These are phyloP conservation scores for Mesembryanthemum crystallinum DNA, from an alignment of 148 eudicot species.

Conservation along the genomic window DNA sequence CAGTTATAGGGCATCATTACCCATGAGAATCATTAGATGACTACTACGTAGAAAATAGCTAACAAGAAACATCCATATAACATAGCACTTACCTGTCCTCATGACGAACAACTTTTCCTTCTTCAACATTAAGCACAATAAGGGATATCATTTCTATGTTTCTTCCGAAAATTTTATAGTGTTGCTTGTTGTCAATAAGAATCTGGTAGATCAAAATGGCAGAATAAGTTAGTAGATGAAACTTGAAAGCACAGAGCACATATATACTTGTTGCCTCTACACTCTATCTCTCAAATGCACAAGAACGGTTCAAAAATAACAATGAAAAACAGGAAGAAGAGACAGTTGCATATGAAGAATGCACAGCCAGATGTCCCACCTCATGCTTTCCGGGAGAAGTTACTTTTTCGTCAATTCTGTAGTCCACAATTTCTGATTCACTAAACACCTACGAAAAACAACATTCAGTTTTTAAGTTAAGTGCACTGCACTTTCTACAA, in stretches of 20 bases:
- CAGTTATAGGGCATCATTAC: background rate
- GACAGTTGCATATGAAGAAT: background rate
- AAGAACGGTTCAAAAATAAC: background rate
- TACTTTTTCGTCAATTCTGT: slow-evolving; percentile 53
- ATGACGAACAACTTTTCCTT: slow-evolving; percentile 68
- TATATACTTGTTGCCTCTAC: background rate
- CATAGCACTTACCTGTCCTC: slow-evolving; percentile 64
- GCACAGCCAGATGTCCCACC: slow-evolving; percentile 34
- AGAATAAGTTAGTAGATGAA: background rate
- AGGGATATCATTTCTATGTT: slow-evolving; percentile 69
- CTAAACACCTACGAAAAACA: slow-evolving; percentile 49
- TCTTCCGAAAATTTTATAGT: slow-evolving; percentile 70
- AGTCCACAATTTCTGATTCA: slow-evolving; percentile 74
- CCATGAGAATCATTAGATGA: background rate
- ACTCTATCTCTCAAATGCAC: background rate
- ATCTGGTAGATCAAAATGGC: slow-evolving; percentile 37
- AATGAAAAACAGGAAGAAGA: background rate
- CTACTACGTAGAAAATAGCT: background rate
- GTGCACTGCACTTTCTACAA: too few relatives aligned
- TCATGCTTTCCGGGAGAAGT: slow-evolving; percentile 60
- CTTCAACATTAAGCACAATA: slow-evolving; percentile 58
- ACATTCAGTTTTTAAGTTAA: background rate
- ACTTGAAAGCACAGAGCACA: too few relatives aligned
- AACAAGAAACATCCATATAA: background rate
- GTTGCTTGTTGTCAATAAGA: slow-evolving; percentile 74